Percentiles rank a stretch among this genome's conserved stretches.
These are phyloP conservation scores for Phylloporus rhodoxanthus DNA, from an alignment of 768 basidiomycete genomes.

Conservation along the genomic window DNA sequence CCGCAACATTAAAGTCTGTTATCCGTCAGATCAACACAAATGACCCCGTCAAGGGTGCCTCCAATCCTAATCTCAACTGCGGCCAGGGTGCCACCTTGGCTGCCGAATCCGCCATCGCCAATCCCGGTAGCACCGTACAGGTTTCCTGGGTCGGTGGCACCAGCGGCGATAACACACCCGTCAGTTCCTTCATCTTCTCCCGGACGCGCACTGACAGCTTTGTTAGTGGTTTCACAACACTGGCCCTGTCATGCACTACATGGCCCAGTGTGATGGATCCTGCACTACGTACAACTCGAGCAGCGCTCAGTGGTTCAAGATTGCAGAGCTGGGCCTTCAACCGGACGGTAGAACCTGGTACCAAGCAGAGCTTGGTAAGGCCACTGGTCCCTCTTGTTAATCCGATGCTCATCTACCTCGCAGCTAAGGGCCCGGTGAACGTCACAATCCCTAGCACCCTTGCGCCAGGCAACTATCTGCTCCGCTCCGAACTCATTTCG, in stretches of 20 bases:
- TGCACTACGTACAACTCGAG: constrained; percentile 57
- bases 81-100: constrained; percentile 50
- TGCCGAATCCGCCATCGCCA: constrained; percentile 45
- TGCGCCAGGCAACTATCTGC: constrained; percentile 61
- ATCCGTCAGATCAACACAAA: constrained; percentile 42
- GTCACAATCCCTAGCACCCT: constrained; percentile 48
- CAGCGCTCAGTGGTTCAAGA: constrained; percentile 70
- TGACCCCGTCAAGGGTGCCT: constrained; percentile 51
- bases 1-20: constrained; percentile 24
- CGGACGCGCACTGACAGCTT: constrained; percentile 17
- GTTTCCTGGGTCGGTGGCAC: constrained; percentile 49
- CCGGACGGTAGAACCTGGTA: constrained; percentile 38
- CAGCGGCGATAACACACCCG: constrained; percentile 28
- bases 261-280: constrained; percentile 52
- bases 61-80: constrained; percentile 53
- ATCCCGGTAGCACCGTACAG: constrained; percentile 49
- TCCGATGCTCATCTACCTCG: constrained; percentile 26
- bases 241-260: constrained; percentile 70
- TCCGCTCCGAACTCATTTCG: constrained; percentile 75
- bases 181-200: neutral
- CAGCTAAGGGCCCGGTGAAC: constrained; percentile 2
- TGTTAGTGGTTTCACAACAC: constrained; percentile 50
- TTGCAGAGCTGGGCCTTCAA: constrained; percentile 45
- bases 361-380: constrained; percentile 41
- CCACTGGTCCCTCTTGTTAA: constrained; percentile 16